These are phyloP conservation scores for Cladosporium sp. DNA, from an alignment of 2,329 filamentous ascomycete species.

Conservation along the genomic window DNA sequence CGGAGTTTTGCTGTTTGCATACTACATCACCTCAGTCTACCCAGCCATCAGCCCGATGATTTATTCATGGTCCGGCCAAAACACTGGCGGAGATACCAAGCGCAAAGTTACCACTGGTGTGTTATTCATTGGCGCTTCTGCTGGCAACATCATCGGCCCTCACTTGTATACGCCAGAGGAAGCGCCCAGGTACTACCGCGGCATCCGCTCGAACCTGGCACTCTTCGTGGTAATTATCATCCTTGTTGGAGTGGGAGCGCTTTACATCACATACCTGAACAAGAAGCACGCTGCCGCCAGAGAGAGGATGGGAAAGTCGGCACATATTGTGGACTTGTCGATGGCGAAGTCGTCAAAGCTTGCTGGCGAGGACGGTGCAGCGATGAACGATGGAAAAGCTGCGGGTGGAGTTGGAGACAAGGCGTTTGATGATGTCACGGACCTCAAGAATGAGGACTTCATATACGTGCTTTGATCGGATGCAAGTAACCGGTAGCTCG, in stretches of 20 bases:
- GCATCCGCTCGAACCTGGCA: constrained; percentile 60
- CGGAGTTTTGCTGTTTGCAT: constrained; percentile 56
- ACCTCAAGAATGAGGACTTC: constrained; percentile 64
- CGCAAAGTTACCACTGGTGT: constrained; percentile 65
- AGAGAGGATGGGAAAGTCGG: constrained; percentile 60
- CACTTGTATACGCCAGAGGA: constrained; percentile 64
- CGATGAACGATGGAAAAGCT: constrained; percentile 35
- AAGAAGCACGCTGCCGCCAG: constrained; percentile 55
- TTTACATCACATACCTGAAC: constrained; percentile 57
- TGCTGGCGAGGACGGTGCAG: constrained; percentile 29
- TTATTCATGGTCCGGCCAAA: constrained; percentile 60
- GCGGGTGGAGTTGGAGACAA: constrained; percentile 44
- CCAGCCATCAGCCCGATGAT: constrained; percentile 62
- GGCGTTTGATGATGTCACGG: constrained; percentile 60
- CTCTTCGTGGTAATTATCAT: constrained; percentile 62
- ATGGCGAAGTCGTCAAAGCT: constrained; percentile 54
- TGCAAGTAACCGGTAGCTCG: background rate
- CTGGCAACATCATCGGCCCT: constrained; percentile 64
- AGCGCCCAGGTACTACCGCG: constrained; percentile 58
- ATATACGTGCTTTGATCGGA: constrained; percentile 54
- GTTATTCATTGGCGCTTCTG: constrained; percentile 60
- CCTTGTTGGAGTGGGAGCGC: constrained; percentile 47
- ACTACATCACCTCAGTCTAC: constrained; percentile 62
- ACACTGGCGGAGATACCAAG: constrained; percentile 70
- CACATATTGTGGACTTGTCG: constrained; percentile 59